phyloP scores from a whole-genome alignment of 805 yeast genomes.

The Hanseniaspora jakobsenii region DNA sequence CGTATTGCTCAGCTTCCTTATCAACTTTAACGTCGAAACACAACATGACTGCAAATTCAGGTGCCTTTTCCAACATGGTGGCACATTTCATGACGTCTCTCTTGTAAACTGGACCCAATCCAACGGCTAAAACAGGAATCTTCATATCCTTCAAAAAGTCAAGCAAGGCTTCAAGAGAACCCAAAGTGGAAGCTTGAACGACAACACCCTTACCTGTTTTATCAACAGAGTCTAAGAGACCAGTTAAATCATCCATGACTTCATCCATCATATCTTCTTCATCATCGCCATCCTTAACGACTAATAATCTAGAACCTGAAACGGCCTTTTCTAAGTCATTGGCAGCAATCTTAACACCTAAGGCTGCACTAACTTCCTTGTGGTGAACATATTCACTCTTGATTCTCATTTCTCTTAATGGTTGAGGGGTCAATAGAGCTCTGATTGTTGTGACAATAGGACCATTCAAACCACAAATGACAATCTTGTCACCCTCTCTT shows the following conservation, averaged over 20 bases:
- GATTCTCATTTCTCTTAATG: conserved; percentile 87
- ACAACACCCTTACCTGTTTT: conserved; percentile 92
- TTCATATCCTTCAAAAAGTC: conserved; percentile 97
- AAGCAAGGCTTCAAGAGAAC: conserved; percentile 91
- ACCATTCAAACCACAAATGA: conserved; percentile 95
- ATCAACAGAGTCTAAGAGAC: conserved; percentile 87
- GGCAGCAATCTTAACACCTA: conserved; percentile 98
- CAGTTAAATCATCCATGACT: conserved; percentile 96
- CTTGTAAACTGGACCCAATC: conserved; percentile 94
- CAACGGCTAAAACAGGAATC: conserved; percentile 97
- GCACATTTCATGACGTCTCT: conserved; percentile 97
- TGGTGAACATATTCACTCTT: conserved; percentile 94
- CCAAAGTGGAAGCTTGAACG: conserved; percentile 96
- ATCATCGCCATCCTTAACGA: conserved; percentile 93
- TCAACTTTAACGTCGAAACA: conserved; percentile 96
- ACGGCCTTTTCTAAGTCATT: conserved; percentile 96
- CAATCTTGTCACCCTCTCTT: conserved; percentile 89
- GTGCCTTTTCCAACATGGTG: conserved; percentile 93
- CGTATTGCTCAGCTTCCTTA: conserved; percentile 97
- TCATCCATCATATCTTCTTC: conserved; percentile 97
- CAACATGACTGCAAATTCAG: conserved; percentile 91
- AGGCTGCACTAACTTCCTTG: conserved; percentile 96
- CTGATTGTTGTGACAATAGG: conserved; percentile 94
- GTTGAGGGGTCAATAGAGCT: conserved; percentile 95
- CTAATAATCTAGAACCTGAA: conserved; percentile 92